phyloP scores from a whole-genome alignment of 2,329 filamentous ascomycete species.

The Apiospora phragmitis region DNA sequence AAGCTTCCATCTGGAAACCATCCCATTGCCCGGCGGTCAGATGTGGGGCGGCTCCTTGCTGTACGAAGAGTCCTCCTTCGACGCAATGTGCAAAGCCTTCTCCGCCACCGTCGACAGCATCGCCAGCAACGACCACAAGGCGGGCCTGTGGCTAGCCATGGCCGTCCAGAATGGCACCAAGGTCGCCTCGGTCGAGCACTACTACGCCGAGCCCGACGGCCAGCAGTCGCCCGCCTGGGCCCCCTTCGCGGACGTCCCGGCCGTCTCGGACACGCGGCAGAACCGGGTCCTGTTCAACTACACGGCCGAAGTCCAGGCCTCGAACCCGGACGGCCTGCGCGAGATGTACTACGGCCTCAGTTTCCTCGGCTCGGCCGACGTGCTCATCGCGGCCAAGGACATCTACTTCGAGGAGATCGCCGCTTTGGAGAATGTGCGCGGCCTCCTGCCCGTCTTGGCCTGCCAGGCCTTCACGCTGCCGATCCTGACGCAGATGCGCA shows the following conservation, averaged over 20 bases:
- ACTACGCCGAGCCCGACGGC: constrained; percentile 1
- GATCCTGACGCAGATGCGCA: constrained; percentile 34
- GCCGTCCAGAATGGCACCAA: not conserved
- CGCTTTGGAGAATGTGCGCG: not conserved
- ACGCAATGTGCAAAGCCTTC: not conserved
- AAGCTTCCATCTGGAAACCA: not conserved
- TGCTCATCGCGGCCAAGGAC: constrained; percentile 38
- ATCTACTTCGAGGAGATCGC: not conserved
- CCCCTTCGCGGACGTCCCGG: not conserved
- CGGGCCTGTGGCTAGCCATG: not conserved
- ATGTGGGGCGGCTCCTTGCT: constrained; percentile 8
- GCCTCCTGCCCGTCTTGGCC: not conserved
- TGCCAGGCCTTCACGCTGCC: constrained; percentile 42
- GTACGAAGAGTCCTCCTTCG: not conserved
- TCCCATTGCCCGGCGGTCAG: not conserved
- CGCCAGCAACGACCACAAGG: not conserved
- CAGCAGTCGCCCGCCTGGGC: not conserved
- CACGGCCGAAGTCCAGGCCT: constrained; percentile 35
- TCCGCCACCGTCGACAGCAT: not conserved
- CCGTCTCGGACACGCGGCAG: not conserved
- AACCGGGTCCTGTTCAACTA: constrained; percentile 38
- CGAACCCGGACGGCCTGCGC: constrained; percentile 44
- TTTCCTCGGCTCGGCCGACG: not conserved
- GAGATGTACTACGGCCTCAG: constrained; percentile 5
- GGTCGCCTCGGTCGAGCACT: not conserved